Conservation (phyloP, 2,329 filamentous ascomycete species). For the Paracoccidioides brasiliensis region DNA sequence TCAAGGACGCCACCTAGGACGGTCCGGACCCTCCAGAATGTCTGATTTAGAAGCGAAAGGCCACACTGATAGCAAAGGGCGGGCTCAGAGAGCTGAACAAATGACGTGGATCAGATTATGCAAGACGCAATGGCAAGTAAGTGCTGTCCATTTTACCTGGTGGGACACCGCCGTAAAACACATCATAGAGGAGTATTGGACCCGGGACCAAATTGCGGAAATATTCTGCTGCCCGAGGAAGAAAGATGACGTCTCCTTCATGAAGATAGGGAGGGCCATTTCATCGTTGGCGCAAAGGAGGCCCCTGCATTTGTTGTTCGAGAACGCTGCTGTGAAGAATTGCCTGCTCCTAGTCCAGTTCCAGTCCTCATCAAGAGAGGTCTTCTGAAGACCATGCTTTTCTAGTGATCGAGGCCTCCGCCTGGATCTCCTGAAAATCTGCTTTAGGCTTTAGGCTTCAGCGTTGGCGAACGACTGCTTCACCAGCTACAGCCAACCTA, state of each 20-base stretch:
- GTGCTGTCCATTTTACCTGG: not conserved
- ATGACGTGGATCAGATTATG: not conserved
- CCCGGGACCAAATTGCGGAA: not conserved
- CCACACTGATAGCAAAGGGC: not conserved
- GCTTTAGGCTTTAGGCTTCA: not conserved
- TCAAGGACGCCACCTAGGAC: not conserved
- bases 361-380: not conserved
- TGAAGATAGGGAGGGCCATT: not conserved
- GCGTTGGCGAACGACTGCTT: not conserved
- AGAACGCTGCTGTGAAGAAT: not conserved
- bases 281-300: not conserved
- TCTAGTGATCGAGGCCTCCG: not conserved
- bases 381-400: not conserved
- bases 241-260: not conserved
- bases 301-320: not conserved
- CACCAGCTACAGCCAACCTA: not conserved
- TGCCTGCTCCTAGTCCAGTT: not conserved
- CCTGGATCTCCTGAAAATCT: not conserved
- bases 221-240: not conserved
- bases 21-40: not conserved
- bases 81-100: not conserved
- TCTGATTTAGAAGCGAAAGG: not conserved
- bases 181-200: not conserved
- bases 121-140: not conserved
- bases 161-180: not conserved